Conservation (phyloP, 1,139 yeast genomes). For the Kodamaea sp. region DNA sequence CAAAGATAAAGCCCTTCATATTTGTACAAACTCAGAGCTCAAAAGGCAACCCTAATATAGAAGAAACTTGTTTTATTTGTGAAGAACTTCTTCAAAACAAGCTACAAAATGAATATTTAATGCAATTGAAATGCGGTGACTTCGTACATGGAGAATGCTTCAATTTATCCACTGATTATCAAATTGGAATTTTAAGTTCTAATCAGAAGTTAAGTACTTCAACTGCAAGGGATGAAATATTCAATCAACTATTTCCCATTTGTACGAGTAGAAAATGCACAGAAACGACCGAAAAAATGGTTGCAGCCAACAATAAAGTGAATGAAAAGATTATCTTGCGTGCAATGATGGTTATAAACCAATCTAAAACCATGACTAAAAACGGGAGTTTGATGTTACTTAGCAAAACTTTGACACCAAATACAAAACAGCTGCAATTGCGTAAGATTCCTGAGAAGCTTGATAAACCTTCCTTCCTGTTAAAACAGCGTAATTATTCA, state of each 20-base stretch:
- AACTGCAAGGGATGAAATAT: constrained; percentile 2
- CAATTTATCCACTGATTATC: constrained; percentile 17
- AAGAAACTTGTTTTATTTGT: constrained; percentile 34
- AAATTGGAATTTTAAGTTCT: constrained; percentile 10
- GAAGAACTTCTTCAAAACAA: constrained; percentile 32
- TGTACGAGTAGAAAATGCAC: constrained; percentile 14
- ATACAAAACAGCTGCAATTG: neutral
- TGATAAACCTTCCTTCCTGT: too few relatives aligned
- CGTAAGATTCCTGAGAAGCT: too few relatives aligned
- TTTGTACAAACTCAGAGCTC: constrained; percentile 17
- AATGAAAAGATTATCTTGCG: constrained; percentile 2
- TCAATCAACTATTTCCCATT: constrained; percentile 9
- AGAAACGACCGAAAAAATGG: neutral
- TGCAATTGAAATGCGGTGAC: constrained; percentile 38
- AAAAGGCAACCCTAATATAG: constrained; percentile 2
- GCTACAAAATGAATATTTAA: constrained; percentile 30
- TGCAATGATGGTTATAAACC: constrained; percentile 1
- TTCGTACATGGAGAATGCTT: constrained; percentile 39
- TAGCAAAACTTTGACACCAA: constrained; percentile 1
- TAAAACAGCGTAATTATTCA: too few relatives aligned
- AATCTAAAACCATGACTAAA: neutral
- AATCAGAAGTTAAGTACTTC: constrained; percentile 3
- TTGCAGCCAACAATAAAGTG: constrained; percentile 3
- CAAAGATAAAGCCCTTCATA: constrained; percentile 26
- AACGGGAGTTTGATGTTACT: neutral